phyloP scores from a whole-genome alignment of 1,284 basidiomycete genomes.

The Pascua sp. region DNA sequence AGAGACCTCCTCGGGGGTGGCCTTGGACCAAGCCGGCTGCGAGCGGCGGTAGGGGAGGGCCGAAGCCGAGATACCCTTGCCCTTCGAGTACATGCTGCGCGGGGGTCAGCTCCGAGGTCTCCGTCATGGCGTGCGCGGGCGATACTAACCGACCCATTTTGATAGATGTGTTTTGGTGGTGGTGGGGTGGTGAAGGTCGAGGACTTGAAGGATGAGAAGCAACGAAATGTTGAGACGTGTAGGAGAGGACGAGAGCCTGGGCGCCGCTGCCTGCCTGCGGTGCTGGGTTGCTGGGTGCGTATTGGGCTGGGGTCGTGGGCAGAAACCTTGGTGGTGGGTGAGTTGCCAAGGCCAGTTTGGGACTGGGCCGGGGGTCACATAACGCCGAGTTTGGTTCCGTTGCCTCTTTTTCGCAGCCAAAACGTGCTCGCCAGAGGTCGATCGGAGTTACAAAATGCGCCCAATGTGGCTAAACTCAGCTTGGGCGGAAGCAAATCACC shows the following conservation, averaged over 20 bases:
- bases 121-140: not conserved
- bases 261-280: too few relatives aligned
- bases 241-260: too few relatives aligned
- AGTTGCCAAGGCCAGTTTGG: not conserved
- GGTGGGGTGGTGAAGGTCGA: conserved; percentile 8
- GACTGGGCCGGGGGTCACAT: too few relatives aligned
- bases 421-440: too few relatives aligned
- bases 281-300: not conserved
- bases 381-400: too few relatives aligned
- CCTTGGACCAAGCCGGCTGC: conserved; percentile 95
- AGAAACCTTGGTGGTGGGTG: not conserved
- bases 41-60: conserved; percentile 96
- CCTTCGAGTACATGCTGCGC: conserved; percentile 39
- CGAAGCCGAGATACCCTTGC: conserved; percentile 98
- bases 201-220: conserved; percentile 1
- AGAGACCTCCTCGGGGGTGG: conserved; percentile 88
- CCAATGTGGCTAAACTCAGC: too few relatives aligned
- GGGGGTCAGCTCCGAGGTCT: not conserved
- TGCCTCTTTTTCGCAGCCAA: too few relatives aligned
- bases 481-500: too few relatives aligned
- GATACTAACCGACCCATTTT: conserved; percentile 11
- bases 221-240: not conserved
- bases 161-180: conserved; percentile 2
- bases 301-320: not conserved
- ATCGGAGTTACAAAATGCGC: too few relatives aligned